A percentile compares a stretch with the other conserved stretches of the same genome.
These are phyloP conservation scores for Syzygium jambos DNA, from an alignment of 345 rosid genomes.

Conservation along the genomic window DNA sequence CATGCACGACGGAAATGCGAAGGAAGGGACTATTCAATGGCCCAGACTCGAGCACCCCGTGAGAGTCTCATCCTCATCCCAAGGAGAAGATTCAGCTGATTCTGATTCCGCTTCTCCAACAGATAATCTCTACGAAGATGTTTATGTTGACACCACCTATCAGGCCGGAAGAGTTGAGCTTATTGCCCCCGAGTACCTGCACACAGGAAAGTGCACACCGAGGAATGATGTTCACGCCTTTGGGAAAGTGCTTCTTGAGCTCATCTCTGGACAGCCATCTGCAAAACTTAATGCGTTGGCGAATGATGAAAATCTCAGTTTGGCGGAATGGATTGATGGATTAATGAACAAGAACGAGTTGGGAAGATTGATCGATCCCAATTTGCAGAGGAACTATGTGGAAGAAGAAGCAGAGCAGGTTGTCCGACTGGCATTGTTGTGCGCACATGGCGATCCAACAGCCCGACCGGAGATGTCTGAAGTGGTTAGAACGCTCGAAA, in stretches of 20 bases:
- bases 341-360: background rate
- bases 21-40: background rate
- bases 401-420: background rate
- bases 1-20: background rate
- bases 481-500: background rate
- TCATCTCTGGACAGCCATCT: background rate
- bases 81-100: background rate
- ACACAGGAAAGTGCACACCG: background rate
- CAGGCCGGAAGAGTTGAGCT: background rate
- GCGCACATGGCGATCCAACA: background rate
- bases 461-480: background rate
- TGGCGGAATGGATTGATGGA: background rate
- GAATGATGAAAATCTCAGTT: background rate
- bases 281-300: background rate
- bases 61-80: background rate
- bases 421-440: background rate
- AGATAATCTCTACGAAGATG: background rate
- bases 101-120: background rate
- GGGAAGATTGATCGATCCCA: background rate
- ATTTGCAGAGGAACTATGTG: background rate
- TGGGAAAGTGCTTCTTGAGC: background rate
- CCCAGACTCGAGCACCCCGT: background rate
- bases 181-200: background rate
- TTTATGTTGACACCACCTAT: background rate
- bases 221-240: slow-evolving; percentile 2